A percentile compares a stretch with the other conserved stretches of the same genome.
Conservation (phyloP, 2,329 filamentous ascomycete species). For the Diaporthe amygdali region DNA sequence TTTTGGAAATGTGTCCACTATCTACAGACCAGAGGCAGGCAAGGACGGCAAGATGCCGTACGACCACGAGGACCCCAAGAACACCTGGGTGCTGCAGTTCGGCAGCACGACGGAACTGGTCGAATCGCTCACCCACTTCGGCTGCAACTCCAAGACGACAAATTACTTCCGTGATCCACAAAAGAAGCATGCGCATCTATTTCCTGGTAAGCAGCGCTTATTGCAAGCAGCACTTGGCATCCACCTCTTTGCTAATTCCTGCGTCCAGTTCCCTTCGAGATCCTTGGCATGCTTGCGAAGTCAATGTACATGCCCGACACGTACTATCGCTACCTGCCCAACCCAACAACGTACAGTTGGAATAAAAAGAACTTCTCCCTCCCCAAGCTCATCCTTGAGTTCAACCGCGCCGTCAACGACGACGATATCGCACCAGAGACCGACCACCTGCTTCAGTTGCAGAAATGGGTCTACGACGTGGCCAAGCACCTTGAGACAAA, state of each 20-base stretch:
- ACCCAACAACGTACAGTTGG: conserved; percentile 61
- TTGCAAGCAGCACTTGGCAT: background rate
- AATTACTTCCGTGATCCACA: conserved; percentile 46
- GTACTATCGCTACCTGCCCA: conserved; percentile 59
- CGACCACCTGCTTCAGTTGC: conserved; percentile 23
- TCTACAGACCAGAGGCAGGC: conserved; percentile 38
- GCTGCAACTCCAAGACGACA: conserved; percentile 58
- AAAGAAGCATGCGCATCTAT: conserved; percentile 51
- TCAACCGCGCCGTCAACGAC: conserved; percentile 34
- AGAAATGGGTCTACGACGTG: conserved; percentile 16
- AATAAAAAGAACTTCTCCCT: conserved; percentile 54
- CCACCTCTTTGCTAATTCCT: conserved; percentile 26
- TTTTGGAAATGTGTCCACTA: conserved; percentile 61
- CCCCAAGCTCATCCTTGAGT: conserved; percentile 46
- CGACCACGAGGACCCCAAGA: conserved; percentile 44
- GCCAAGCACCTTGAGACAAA: conserved; percentile 25
- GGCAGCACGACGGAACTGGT: conserved; percentile 55
- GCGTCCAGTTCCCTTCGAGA: conserved; percentile 61
- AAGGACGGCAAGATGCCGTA: conserved; percentile 30
- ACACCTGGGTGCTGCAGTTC: conserved; percentile 51
- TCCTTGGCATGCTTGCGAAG: conserved; percentile 61
- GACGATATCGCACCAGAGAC: conserved; percentile 25
- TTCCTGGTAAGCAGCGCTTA: conserved; percentile 47
- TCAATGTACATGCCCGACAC: conserved; percentile 55
- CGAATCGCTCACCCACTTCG: conserved; percentile 57